Evolutionary conservation across 2,329 filamentous ascomycete genomes (phyloP).

Genomic region (Epichloe glyceriae): DNA sequence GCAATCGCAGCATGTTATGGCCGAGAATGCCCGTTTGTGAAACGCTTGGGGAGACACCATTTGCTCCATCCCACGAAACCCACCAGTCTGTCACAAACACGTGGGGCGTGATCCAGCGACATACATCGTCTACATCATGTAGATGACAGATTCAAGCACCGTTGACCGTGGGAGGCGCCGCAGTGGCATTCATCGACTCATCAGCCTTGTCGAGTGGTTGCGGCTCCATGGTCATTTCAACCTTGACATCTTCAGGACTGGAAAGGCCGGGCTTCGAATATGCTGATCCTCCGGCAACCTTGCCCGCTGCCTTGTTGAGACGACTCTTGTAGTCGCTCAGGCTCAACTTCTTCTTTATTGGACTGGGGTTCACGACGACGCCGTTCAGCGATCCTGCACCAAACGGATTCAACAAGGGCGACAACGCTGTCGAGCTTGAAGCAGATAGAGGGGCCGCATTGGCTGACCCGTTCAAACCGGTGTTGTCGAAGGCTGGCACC

Average conservation of each 20-base stretch:
- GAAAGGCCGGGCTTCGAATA: constrained; percentile 22
- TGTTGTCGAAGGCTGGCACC: constrained; percentile 34
- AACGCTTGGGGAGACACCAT: neutral
- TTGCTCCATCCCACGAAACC: neutral
- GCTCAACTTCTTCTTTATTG: constrained; percentile 54
- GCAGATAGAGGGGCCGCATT: constrained; percentile 33
- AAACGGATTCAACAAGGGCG: constrained; percentile 38
- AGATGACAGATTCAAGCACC: constrained; percentile 14
- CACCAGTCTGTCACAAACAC: neutral
- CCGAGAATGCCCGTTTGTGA: too few relatives aligned
- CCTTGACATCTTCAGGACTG: constrained; percentile 24
- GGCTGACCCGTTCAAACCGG: constrained; percentile 17
- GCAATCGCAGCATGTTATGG: neutral
- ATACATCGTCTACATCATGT: constrained; percentile 3
- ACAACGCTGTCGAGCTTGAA: constrained; percentile 30
- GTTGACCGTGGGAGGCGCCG: constrained; percentile 10
- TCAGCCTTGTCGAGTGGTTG: constrained; percentile 17
- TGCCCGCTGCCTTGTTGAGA: constrained; percentile 38
- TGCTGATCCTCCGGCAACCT: constrained; percentile 16
- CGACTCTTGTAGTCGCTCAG: constrained; percentile 53
- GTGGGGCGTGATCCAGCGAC: neutral
- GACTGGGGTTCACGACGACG: constrained; percentile 37
- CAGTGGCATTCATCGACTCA: constrained; percentile 9
- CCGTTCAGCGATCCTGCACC: constrained; percentile 29
- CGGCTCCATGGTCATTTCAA: constrained; percentile 21